Evolutionary conservation across 2,329 filamentous ascomycete species (phyloP).

Genomic region (Nothopassalora personata): DNA sequence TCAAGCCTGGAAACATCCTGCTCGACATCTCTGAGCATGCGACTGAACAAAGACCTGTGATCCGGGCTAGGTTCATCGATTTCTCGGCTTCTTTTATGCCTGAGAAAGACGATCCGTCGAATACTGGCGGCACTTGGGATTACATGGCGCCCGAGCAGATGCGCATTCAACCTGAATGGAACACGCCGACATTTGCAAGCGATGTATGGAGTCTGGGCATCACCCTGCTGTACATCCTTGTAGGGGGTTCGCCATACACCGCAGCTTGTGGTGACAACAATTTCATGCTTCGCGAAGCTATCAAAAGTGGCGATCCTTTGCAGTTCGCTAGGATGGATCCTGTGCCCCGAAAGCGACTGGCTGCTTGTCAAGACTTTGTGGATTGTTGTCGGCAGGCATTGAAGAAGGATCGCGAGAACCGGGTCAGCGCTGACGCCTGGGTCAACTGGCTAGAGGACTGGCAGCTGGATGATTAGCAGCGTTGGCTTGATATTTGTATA

Average conservation of each 20-base stretch:
- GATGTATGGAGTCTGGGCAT: constrained; percentile 45
- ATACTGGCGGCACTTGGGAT: constrained; percentile 44
- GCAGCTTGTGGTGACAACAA: constrained; percentile 36
- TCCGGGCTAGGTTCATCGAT: constrained; percentile 37
- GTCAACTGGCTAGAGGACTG: constrained; percentile 29
- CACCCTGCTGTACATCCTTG: constrained; percentile 40
- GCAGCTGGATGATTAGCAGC: background rate
- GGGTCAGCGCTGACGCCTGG: constrained; percentile 28
- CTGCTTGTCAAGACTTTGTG: constrained; percentile 31
- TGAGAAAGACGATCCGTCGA: constrained; percentile 16
- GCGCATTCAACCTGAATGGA: constrained; percentile 25
- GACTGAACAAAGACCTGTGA: constrained; percentile 18
- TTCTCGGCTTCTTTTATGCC: constrained; percentile 39
- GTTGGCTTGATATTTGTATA: background rate
- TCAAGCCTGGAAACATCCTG: constrained; percentile 47
- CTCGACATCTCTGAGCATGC: constrained; percentile 27
- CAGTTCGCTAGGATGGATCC: constrained; percentile 37
- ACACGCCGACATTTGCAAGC: constrained; percentile 30
- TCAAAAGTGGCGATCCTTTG: constrained; percentile 40
- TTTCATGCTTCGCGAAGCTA: constrained; percentile 41
- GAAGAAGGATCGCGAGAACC: constrained; percentile 31
- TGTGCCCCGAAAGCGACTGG: constrained; percentile 29
- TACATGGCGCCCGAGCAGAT: constrained; percentile 39
- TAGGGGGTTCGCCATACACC: constrained; percentile 40
- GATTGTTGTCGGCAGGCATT: constrained; percentile 38